phyloP scores from a whole-genome alignment of 176 grass and related monocot species.

The Triticum timopheevii region DNA sequence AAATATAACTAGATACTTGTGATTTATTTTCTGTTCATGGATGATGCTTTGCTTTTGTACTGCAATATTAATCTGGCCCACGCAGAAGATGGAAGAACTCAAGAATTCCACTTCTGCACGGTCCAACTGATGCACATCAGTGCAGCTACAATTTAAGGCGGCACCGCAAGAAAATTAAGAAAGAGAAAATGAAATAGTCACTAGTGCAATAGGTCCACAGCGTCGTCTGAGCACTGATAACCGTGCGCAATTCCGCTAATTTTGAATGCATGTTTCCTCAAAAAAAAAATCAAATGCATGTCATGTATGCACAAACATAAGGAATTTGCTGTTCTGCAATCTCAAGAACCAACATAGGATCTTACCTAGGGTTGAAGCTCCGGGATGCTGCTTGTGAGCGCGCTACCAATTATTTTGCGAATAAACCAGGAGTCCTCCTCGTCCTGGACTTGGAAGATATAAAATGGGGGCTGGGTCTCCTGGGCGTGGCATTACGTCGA shows the following conservation, averaged over 20 bases:
- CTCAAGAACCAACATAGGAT: slow-evolving; percentile 12
- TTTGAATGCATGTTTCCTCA: background rate
- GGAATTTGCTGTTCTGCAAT: background rate
- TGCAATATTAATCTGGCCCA: background rate
- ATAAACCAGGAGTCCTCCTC: slow-evolving; percentile 18
- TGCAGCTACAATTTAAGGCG: background rate
- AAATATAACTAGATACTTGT: background rate
- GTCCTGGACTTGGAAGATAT: background rate
- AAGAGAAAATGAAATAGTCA: background rate
- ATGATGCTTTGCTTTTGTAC: background rate
- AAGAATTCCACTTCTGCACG: slow-evolving; percentile 20
- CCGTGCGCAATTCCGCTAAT: background rate
- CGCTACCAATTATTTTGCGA: background rate
- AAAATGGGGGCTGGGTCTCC: slow-evolving; percentile 21
- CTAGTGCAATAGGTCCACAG: background rate
- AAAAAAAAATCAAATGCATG: background rate
- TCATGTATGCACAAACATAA: background rate
- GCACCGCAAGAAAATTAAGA: background rate
- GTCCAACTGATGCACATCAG: slow-evolving; percentile 11
- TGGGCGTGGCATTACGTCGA: slow-evolving; percentile 25
- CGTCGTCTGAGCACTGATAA: background rate
- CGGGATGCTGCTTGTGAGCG: background rate
- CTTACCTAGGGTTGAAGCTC: slow-evolving; percentile 15
- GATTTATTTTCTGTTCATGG: slow-evolving; percentile 11
- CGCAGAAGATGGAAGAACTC: background rate